Percentiles rank a stretch among this genome's conserved stretches.
These are phyloP conservation scores for Penicillium freii DNA, from an alignment of 2,329 filamentous ascomycete species.

Conservation along the genomic window DNA sequence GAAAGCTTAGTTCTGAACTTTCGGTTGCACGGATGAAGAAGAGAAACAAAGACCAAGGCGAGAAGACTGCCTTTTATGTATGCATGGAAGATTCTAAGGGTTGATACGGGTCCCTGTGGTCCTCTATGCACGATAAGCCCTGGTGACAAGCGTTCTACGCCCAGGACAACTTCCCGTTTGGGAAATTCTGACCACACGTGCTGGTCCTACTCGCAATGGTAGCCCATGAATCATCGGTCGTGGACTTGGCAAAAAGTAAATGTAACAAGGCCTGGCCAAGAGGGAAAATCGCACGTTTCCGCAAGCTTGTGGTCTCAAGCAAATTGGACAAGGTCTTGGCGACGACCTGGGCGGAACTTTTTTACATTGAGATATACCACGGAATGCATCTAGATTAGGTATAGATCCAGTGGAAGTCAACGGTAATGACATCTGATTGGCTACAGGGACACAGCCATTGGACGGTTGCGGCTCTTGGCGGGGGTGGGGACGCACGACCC, in stretches of 20 bases:
- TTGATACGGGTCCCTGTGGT: background rate
- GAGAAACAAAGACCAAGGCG: background rate
- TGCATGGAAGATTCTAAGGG: background rate
- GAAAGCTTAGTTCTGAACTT: background rate
- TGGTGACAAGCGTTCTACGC: background rate
- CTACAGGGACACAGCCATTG: background rate
- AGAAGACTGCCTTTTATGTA: slow-evolving; percentile 7
- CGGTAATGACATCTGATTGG: background rate
- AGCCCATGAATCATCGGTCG: slow-evolving; percentile 2
- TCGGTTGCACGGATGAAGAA: slow-evolving; percentile 1
- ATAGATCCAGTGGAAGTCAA: background rate
- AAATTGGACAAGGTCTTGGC: slow-evolving; percentile 7
- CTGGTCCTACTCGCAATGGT: slow-evolving; percentile 17
- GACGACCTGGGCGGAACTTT: background rate
- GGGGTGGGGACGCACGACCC: slow-evolving; percentile 10
- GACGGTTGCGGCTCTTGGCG: slow-evolving; percentile 17
- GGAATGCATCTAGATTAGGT: slow-evolving; percentile 3
- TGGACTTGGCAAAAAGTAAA: slow-evolving; percentile 17
- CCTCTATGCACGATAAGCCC: slow-evolving; percentile 2
- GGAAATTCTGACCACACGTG: slow-evolving; percentile 19
- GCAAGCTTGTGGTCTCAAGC: slow-evolving; percentile 7
- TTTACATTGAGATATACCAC: background rate
- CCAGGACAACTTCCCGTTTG: background rate
- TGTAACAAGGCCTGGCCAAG: slow-evolving; percentile 3
- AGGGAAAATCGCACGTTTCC: background rate